Evolutionary conservation across 169 alveolate genomes (phyloP), one percentile per base, ranked within the genome.

Genomic region (Plasmodium gaboni): DNA sequence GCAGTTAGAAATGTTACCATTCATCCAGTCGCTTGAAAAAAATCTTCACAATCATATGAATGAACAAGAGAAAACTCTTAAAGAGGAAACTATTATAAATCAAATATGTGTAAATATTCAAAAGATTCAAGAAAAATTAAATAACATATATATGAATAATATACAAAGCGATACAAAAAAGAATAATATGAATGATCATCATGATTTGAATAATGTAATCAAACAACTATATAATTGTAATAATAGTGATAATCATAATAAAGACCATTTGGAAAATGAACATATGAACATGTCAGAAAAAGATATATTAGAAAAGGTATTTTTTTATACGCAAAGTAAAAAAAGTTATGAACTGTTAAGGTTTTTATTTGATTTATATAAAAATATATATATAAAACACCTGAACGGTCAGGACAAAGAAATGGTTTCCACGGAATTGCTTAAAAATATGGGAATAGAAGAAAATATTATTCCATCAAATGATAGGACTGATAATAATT

Each of bases 311-410:
- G 88, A 26, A 19, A 50, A 51, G 9, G 24, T 51, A 22, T 60
- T 74, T 74, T 42, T 50, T 15, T 67, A 42, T 50, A 55, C 46
- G 9, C 88, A 74, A 60, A 50, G 48, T 42, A 22, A 74, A 60
- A 74, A 74, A 60, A 74, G 60, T n/a, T 60, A 17, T 48, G 64
- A 57, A 44, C 63, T 74, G 42, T 65, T 74, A 22, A 74, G 17
- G 24, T 74, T 61, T 53, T 68, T 48, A 68, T 46, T 68, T 44
- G 76, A 68, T 46, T 68, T 48, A 19, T 68, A 48, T 68, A 61
- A 68, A 10, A 42, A 68, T 15, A n/a, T 65, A 12, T 32, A 65
- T 65, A 24, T 61, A 61, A 17, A 12, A 65, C 19, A 61, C 70
- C 38, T 15, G 50, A 19, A 61, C 19, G 15, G 6, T 13, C 19